Evolutionary conservation across 345 rosid genomes (phyloP).

Genomic region (Cardamine chenopodiifolia): DNA sequence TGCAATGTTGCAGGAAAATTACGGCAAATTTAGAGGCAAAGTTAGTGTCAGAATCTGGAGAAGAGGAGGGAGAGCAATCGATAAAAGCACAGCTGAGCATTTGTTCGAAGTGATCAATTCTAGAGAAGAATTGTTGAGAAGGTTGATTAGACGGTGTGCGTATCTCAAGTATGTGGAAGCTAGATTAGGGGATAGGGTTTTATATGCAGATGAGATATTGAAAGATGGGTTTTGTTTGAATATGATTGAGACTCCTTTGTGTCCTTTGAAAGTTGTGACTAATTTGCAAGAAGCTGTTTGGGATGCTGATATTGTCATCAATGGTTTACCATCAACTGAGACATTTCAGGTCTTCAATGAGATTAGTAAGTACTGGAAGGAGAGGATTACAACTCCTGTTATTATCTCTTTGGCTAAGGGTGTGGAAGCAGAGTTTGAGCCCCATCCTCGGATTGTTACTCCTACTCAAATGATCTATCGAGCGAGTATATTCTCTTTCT

Average conservation of each 20-base stretch:
- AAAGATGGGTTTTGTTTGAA: slow-evolving; percentile 97
- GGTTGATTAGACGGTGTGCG: slow-evolving; percentile 90
- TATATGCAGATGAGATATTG: slow-evolving; percentile 87
- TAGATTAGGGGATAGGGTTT: slow-evolving; percentile 82
- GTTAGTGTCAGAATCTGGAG: slow-evolving; percentile 92
- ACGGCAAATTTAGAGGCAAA: slow-evolving; percentile 75
- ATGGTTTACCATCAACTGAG: slow-evolving; percentile 96
- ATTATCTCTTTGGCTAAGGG: slow-evolving; percentile 92
- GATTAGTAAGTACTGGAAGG: slow-evolving; percentile 87
- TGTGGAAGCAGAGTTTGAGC: slow-evolving; percentile 81
- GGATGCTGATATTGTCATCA: slow-evolving; percentile 96
- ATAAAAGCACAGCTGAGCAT: slow-evolving; percentile 78
- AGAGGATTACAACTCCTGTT: slow-evolving; percentile 72
- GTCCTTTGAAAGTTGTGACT: slow-evolving; percentile 94
- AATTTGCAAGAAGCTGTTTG: slow-evolving; percentile 97
- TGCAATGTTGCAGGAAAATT: slow-evolving; percentile 82
- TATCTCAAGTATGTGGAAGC: slow-evolving; percentile 96
- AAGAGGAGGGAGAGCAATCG: slow-evolving; percentile 79
- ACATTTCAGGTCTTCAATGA: slow-evolving; percentile 78
- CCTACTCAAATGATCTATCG: slow-evolving; percentile 89
- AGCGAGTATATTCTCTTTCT: slow-evolving; percentile 63
- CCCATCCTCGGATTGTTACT: slow-evolving; percentile 79
- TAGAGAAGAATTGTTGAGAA: slow-evolving; percentile 81
- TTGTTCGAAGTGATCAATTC: slow-evolving; percentile 95
- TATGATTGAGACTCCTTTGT: slow-evolving; percentile 91